Conservation (phyloP, 306 rosid genomes). For the apple (Malus domestica) region DNA sequence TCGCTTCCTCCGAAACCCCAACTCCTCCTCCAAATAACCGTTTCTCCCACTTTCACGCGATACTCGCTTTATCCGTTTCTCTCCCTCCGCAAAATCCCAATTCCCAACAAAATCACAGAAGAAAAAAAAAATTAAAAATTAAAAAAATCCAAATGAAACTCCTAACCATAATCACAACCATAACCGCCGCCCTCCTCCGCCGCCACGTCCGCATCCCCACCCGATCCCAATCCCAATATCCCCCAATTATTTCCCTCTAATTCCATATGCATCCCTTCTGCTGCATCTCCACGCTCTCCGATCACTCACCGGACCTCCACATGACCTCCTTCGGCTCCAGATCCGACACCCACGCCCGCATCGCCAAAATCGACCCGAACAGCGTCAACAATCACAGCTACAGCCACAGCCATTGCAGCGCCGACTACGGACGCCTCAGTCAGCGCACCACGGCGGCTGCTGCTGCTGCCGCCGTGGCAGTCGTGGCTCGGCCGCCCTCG, state of each 20-base stretch:
- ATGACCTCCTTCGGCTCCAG: constrained; percentile 40
- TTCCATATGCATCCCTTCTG: constrained; percentile 76
- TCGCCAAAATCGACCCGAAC: background rate
- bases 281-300: constrained; percentile 68
- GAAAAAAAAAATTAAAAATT: background rate
- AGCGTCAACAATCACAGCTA: background rate
- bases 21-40: constrained; percentile 20
- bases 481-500: constrained; percentile 17
- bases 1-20: background rate
- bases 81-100: constrained; percentile 8
- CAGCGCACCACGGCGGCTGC: constrained; percentile 39
- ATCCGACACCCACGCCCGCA: constrained; percentile 54
- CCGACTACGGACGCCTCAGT: constrained; percentile 46
- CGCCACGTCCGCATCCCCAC: constrained; percentile 11
- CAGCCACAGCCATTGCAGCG: constrained; percentile 15
- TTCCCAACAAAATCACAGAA: background rate
- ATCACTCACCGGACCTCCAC: constrained; percentile 57
- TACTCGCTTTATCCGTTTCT: background rate
- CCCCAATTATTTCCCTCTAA: background rate
- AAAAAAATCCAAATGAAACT: constrained; percentile 19
- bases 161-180: constrained; percentile 9
- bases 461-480: constrained; percentile 27
- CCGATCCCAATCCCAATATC: constrained; percentile 4
- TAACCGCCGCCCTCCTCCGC: constrained; percentile 16
- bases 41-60: constrained; percentile 25